Conservation (phyloP, 495 filamentous ascomycete genomes). For the Neurospora sp. region DNA sequence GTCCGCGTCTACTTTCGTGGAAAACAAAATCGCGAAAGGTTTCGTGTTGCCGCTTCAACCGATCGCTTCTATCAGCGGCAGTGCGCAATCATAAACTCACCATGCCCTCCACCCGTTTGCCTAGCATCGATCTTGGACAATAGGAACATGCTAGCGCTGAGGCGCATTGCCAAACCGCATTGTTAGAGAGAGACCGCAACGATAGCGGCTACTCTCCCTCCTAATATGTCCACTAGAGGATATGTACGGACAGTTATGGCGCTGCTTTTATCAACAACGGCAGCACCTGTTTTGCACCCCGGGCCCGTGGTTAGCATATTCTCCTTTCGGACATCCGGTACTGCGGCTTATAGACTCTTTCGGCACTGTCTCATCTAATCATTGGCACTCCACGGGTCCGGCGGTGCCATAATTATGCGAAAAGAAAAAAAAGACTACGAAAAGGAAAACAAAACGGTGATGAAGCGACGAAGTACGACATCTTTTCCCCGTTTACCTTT, state of each 20-base stretch:
- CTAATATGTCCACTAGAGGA: background rate
- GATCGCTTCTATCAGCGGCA: background rate
- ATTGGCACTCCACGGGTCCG: background rate
- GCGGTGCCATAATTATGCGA: background rate
- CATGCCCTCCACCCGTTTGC: background rate
- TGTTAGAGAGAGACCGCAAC: background rate
- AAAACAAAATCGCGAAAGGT: slow-evolving; percentile 55
- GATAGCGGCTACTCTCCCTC: background rate
- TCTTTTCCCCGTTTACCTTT: background rate
- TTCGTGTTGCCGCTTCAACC: slow-evolving; percentile 26
- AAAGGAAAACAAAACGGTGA: background rate
- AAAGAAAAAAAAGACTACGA: background rate
- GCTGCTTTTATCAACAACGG: background rate
- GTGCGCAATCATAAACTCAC: background rate
- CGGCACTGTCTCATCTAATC: background rate
- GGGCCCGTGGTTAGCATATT: background rate
- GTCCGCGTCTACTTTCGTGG: slow-evolving; percentile 67
- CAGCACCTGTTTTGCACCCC: background rate
- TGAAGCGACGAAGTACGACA: background rate
- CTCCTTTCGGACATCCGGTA: background rate
- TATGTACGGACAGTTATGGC: background rate
- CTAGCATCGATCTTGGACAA: background rate
- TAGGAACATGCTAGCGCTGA: background rate
- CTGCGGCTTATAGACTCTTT: background rate
- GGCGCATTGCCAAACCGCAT: background rate